A percentile compares a stretch with the other conserved stretches of the same genome.
Evolutionary conservation across 2,329 filamentous ascomycete species (phyloP).

Genomic region (Trichothecium roseum): DNA sequence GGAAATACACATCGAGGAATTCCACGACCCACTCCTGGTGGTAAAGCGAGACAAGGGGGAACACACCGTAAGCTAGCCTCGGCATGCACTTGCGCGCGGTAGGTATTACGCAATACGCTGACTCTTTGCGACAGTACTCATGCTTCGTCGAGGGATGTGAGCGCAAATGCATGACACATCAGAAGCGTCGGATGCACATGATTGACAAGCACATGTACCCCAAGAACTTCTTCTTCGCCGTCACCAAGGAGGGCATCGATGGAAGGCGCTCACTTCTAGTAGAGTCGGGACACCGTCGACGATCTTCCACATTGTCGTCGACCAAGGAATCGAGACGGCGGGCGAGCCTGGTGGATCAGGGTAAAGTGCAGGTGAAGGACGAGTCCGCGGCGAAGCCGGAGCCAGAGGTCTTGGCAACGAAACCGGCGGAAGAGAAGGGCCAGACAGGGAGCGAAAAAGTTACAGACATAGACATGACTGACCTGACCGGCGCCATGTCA

Average conservation of each 20-base stretch:
- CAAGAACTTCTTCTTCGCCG: constrained; percentile 75
- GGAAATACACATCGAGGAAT: constrained; percentile 78
- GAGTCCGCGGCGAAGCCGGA: background rate
- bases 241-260: constrained; percentile 86
- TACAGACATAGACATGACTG: constrained; percentile 46
- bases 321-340: constrained; percentile 21
- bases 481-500: constrained; percentile 58
- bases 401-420: constrained; percentile 2
- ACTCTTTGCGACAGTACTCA: constrained; percentile 47
- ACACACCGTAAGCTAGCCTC: constrained; percentile 64
- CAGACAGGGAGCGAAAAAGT: constrained; percentile 10
- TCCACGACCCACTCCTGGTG: constrained; percentile 71
- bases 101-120: background rate
- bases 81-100: too few species aligned
- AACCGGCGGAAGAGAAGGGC: constrained; percentile 7
- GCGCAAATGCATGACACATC: constrained; percentile 68
- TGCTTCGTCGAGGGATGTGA: constrained; percentile 90
- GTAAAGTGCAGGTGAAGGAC: background rate
- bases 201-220: constrained; percentile 94
- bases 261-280: constrained; percentile 68
- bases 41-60: constrained; percentile 70
- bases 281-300: constrained; percentile 37
- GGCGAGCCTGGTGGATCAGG: constrained; percentile 18
- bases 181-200: constrained; percentile 78
- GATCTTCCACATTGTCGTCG: constrained; percentile 28